phyloP scores from a whole-genome alignment of 2,329 filamentous ascomycete genomes.

The Macroventuria anomochaeta region DNA sequence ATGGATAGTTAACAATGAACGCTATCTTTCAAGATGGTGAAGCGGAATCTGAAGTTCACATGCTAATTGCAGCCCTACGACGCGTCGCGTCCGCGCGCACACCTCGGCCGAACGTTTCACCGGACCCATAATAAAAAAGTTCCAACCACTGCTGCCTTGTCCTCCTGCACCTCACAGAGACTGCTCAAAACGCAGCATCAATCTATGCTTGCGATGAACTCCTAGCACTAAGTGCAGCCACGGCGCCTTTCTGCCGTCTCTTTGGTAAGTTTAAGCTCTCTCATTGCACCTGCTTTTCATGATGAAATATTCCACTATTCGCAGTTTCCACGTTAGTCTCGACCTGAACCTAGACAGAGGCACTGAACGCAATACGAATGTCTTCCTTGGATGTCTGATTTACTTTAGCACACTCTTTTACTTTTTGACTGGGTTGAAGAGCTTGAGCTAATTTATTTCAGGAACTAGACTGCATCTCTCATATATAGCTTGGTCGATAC shows the following conservation, averaged over 20 bases:
- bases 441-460: constrained; percentile 5
- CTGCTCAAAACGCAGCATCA: not conserved
- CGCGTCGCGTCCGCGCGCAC: constrained; percentile 3
- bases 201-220: not conserved
- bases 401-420: not conserved
- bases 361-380: constrained; percentile 19
- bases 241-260: not conserved
- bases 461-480: too few relatives aligned
- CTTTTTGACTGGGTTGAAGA: not conserved
- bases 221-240: not conserved
- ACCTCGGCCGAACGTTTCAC: constrained; percentile 8
- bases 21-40: not conserved
- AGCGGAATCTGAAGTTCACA: not conserved
- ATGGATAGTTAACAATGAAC: not conserved
- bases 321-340: constrained; percentile 24
- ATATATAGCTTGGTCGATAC: too few relatives aligned
- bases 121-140: constrained; percentile 17
- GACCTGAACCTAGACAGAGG: constrained; percentile 19
- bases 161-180: not conserved
- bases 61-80: not conserved
- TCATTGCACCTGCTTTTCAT: not conserved
- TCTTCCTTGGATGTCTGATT: constrained; percentile 25
- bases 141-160: not conserved
- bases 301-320: constrained; percentile 23
- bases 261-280: constrained; percentile 1